phyloP scores from a whole-genome alignment of 2,329 filamentous ascomycete genomes.

The Ophiostoma triangulosporum region DNA sequence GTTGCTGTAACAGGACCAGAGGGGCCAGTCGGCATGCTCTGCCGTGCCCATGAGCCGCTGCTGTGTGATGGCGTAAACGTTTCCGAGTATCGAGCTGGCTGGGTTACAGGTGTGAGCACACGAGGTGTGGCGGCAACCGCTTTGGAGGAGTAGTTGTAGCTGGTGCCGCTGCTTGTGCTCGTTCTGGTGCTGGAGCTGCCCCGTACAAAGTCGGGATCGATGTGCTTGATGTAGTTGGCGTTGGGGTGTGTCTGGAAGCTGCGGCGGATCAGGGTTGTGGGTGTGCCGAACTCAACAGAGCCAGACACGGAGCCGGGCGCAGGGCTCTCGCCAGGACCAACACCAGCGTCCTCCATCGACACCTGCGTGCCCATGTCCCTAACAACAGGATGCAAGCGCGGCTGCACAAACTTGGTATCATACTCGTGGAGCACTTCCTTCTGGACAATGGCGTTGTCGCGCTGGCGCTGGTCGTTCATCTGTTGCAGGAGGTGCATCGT shows the following conservation, averaged over 20 bases:
- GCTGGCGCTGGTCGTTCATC: constrained; percentile 70
- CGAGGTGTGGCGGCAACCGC: constrained; percentile 25
- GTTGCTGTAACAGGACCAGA: background rate
- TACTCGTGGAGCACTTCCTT: constrained; percentile 92
- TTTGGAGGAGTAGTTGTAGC: constrained; percentile 12
- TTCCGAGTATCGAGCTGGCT: constrained; percentile 20
- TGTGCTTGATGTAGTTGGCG: constrained; percentile 59
- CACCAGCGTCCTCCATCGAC: constrained; percentile 30
- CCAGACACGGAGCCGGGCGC: background rate
- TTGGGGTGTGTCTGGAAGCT: constrained; percentile 75
- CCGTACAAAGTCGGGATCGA: constrained; percentile 48
- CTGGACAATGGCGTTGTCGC: constrained; percentile 72
- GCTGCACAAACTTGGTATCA: constrained; percentile 89
- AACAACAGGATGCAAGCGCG: constrained; percentile 69
- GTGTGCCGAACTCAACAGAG: constrained; percentile 35
- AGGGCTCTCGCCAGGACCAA: constrained; percentile 23
- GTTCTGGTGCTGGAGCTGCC: constrained; percentile 20
- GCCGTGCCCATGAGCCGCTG: constrained; percentile 10
- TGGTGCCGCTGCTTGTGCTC: constrained; percentile 22
- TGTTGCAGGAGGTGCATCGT: constrained; percentile 64
- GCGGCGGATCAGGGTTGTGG: constrained; percentile 52
- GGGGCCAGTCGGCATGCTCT: constrained; percentile 11
- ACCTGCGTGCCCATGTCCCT: constrained; percentile 69
- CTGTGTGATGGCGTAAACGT: constrained; percentile 16
- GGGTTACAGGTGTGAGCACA: constrained; percentile 29